These are phyloP conservation scores for Xylariaceae sp. DNA, from an alignment of 2,329 filamentous ascomycete genomes.

Conservation along the genomic window DNA sequence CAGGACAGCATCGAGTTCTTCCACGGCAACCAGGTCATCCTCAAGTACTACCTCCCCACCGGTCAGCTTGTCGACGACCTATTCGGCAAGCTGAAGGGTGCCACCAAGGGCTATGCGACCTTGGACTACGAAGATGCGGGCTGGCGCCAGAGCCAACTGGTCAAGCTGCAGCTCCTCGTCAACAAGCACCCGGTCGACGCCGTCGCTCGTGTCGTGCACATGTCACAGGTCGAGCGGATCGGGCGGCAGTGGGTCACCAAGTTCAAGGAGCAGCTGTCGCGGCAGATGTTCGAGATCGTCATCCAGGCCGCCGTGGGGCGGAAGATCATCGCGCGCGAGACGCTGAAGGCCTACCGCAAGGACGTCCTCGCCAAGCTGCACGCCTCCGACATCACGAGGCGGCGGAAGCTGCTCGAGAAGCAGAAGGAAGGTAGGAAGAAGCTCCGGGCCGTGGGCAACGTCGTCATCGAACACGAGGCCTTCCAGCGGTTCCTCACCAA, in stretches of 20 bases:
- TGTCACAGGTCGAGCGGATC: slow-evolving; percentile 70
- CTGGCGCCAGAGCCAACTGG: slow-evolving; percentile 70
- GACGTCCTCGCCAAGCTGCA: slow-evolving; percentile 92
- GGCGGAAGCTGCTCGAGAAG: slow-evolving; percentile 85
- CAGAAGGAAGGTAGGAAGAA: slow-evolving; percentile 94
- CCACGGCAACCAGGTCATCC: slow-evolving; percentile 82
- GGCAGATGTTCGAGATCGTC: slow-evolving; percentile 95
- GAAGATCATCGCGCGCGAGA: slow-evolving; percentile 82
- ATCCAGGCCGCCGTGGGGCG: slow-evolving; percentile 86
- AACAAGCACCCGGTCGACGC: slow-evolving; percentile 93
- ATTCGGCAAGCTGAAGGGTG: slow-evolving; percentile 90
- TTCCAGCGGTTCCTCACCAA: slow-evolving; percentile 93
- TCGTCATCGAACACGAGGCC: slow-evolving; percentile 91
- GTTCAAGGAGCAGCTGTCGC: slow-evolving; percentile 93
- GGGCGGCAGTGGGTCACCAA: slow-evolving; percentile 86
- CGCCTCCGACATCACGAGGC: slow-evolving; percentile 74
- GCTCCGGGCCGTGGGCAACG: slow-evolving; percentile 76
- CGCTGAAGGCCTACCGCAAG: slow-evolving; percentile 92
- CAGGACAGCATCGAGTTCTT: slow-evolving; percentile 89
- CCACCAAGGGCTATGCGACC: slow-evolving; percentile 90
- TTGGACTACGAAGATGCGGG: slow-evolving; percentile 95
- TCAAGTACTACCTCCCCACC: slow-evolving; percentile 85
- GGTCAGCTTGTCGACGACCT: slow-evolving; percentile 92
- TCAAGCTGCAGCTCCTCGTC: slow-evolving; percentile 86
- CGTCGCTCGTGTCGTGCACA: slow-evolving; percentile 82